Percentiles rank a stretch among this genome's conserved stretches.
phyloP scores from a whole-genome alignment of 2,329 filamentous ascomycete species.

The Aspergillus latus region DNA sequence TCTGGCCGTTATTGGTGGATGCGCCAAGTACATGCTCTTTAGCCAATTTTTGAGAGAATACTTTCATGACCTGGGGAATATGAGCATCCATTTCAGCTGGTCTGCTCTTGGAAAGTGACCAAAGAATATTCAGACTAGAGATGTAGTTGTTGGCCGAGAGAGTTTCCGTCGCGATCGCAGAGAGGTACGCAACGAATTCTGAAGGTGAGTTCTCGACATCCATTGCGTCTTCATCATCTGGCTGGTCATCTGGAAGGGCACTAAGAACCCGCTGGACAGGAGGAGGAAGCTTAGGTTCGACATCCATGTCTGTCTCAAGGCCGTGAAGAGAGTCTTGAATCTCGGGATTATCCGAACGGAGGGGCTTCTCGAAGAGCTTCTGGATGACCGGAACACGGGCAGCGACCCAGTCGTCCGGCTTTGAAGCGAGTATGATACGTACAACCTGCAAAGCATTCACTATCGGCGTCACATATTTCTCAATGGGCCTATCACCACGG shows the following conservation, averaged over 20 bases:
- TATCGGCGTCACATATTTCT: conserved; percentile 81
- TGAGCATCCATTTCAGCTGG: conserved; percentile 88
- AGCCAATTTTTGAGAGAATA: conserved; percentile 84
- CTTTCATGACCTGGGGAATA: conserved; percentile 85
- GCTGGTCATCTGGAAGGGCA: conserved; percentile 76
- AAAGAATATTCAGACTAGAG: conserved; percentile 87
- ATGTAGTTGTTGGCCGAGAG: conserved; percentile 78
- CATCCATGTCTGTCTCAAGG: conserved; percentile 67
- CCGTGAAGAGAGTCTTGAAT: conserved; percentile 89
- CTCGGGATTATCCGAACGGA: conserved; percentile 86
- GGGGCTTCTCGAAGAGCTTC: conserved; percentile 82
- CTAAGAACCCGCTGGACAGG: conserved; percentile 81
- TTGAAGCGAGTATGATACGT: conserved; percentile 82
- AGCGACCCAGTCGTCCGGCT: conserved; percentile 86
- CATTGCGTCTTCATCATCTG: conserved; percentile 79
- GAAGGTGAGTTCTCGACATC: conserved; percentile 75
- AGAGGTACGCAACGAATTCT: conserved; percentile 82
- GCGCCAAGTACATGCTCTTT: conserved; percentile 85
- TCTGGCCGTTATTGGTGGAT: conserved; percentile 50
- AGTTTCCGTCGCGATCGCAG: conserved; percentile 81
- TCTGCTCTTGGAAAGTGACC: conserved; percentile 83
- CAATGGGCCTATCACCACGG: conserved; percentile 76
- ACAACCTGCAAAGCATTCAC: conserved; percentile 93
- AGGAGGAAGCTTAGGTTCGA: conserved; percentile 69
- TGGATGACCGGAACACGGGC: conserved; percentile 75